These are phyloP conservation scores for Picea glauca DNA, from an alignment of 75 land plant genomes.

Conservation along the genomic window DNA sequence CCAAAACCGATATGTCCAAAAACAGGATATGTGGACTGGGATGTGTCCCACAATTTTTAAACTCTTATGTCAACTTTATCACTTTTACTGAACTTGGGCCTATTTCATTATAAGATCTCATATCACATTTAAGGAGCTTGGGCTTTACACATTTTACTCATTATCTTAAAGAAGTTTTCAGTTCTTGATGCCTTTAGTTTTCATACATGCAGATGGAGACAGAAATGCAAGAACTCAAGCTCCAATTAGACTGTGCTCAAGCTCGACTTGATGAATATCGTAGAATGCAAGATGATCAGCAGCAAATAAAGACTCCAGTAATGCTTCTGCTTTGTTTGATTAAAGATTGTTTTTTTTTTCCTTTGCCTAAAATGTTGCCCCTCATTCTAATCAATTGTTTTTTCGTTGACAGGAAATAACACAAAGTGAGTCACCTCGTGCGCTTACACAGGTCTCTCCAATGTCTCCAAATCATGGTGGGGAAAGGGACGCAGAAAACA, in stretches of 20 bases:
- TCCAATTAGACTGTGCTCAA: constrained; percentile 81
- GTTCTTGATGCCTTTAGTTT: not conserved
- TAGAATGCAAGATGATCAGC: constrained; percentile 53
- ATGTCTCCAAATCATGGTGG: constrained; percentile 17
- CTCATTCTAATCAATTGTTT: not conserved
- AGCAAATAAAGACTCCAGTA: constrained; percentile 16
- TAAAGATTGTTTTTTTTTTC: not conserved
- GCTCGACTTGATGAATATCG: constrained; percentile 59
- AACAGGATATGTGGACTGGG: no score
- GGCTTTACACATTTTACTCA: no score
- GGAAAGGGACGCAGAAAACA: not conserved
- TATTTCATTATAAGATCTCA: no score
- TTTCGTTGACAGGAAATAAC: constrained; percentile 21
- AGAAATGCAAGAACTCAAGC: constrained; percentile 73
- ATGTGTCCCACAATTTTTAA: no score
- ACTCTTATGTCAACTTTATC: no score
- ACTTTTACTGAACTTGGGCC: no score
- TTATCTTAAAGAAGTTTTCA: no score
- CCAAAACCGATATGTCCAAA: no score
- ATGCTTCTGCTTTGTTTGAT: not conserved
- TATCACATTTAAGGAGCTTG: no score
- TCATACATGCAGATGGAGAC: constrained; percentile 67
- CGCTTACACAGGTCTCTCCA: constrained; percentile 41
- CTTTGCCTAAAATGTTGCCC: not conserved
- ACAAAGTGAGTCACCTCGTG: constrained; percentile 29